Percentiles rank a stretch among this genome's conserved stretches.
These are phyloP conservation scores for Leccinum subgranulosum DNA, from an alignment of 768 basidiomycete species.

Conservation along the genomic window DNA sequence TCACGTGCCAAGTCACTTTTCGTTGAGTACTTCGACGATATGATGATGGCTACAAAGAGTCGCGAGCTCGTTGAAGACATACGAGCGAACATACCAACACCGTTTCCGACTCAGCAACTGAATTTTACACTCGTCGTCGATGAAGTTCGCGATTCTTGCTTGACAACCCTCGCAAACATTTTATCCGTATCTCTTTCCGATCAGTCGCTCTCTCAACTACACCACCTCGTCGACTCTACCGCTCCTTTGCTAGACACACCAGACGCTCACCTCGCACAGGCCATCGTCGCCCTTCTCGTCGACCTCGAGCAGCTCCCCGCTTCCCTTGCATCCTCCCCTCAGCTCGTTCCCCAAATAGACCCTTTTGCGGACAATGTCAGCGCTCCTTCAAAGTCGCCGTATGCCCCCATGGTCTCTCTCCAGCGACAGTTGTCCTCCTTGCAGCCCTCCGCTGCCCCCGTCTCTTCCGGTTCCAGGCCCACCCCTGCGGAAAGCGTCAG, in stretches of 20 bases:
- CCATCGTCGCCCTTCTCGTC: slow-evolving; percentile 66
- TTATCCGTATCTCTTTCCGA: slow-evolving; percentile 38
- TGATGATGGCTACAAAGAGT: not conserved
- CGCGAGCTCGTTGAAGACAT: not conserved
- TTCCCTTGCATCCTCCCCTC: slow-evolving; percentile 14
- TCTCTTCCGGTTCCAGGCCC: slow-evolving; percentile 7
- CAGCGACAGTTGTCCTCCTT: slow-evolving; percentile 67
- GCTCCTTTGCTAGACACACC: slow-evolving; percentile 40
- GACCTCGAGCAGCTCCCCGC: slow-evolving; percentile 64
- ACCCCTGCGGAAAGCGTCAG: slow-evolving; percentile 53
- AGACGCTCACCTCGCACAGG: slow-evolving; percentile 63
- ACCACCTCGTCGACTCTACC: slow-evolving; percentile 48
- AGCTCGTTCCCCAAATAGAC: slow-evolving; percentile 8
- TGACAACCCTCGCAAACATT: slow-evolving; percentile 70
- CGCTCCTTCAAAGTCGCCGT: slow-evolving; percentile 9
- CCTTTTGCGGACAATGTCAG: slow-evolving; percentile 4
- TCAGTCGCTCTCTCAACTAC: slow-evolving; percentile 50
- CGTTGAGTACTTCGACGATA: too few relatives aligned
- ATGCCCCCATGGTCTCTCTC: slow-evolving; percentile 56
- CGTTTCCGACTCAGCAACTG: slow-evolving; percentile 18
- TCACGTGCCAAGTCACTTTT: not conserved
- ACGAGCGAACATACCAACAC: slow-evolving; percentile 16
- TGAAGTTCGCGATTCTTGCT: slow-evolving; percentile 70
- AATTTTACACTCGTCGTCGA: slow-evolving; percentile 16
- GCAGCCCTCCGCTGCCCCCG: slow-evolving; percentile 36